Conservation (phyloP, 805 yeast species). For the Barnettozyma pratensis region DNA sequence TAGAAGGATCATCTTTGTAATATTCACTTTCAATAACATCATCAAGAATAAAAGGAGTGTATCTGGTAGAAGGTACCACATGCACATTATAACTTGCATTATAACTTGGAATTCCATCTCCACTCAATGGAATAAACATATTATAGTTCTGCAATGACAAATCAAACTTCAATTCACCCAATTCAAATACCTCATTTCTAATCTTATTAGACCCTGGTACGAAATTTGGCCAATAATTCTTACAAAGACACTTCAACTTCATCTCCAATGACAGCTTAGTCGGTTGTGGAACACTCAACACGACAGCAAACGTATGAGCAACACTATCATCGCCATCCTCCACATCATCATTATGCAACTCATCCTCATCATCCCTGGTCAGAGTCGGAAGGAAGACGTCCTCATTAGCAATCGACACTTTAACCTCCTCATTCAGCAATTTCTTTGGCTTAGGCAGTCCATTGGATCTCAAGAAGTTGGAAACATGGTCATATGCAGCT, state of each 20-base stretch:
- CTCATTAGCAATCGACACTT: slow-evolving; percentile 3
- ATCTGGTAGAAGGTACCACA: background rate
- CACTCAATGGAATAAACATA: slow-evolving; percentile 3
- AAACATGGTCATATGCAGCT: background rate
- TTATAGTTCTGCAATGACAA: slow-evolving; percentile 6
- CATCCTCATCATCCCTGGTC: slow-evolving; percentile 8
- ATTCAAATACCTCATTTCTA: slow-evolving; percentile 3
- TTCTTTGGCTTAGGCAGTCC: background rate
- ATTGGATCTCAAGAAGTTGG: slow-evolving; percentile 1
- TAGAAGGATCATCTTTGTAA: slow-evolving; percentile 1
- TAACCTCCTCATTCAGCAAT: slow-evolving; percentile 1
- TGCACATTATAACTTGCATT: slow-evolving; percentile 2
- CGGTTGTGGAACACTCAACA: slow-evolving; percentile 5
- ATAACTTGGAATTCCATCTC: background rate
- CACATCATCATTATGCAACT: background rate
- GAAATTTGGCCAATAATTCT: slow-evolving; percentile 4
- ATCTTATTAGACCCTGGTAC: background rate
- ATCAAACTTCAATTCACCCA: slow-evolving; percentile 5
- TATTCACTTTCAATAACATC: slow-evolving; percentile 1
- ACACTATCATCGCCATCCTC: slow-evolving; percentile 1
- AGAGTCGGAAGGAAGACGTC: slow-evolving; percentile 6
- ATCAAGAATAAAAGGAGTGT: background rate
- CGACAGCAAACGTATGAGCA: slow-evolving; percentile 6
- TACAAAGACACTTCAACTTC: slow-evolving; percentile 5
- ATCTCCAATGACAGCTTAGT: slow-evolving; percentile 6